Conservation (phyloP, 495 filamentous ascomycete species). For the Hyaloscypha variabilis region DNA sequence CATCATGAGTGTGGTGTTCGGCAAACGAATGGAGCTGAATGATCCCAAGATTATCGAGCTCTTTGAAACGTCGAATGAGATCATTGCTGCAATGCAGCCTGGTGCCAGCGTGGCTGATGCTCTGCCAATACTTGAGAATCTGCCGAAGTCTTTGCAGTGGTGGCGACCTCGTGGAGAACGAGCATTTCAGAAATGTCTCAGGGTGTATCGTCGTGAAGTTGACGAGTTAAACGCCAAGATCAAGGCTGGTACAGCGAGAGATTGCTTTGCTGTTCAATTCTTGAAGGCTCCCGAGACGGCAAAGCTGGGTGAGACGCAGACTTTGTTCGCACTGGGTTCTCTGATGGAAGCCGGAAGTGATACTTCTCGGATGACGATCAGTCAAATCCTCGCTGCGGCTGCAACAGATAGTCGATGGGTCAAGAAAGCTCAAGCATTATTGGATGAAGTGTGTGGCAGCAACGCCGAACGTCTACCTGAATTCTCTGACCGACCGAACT, state of each 20-base stretch:
- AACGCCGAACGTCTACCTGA: constrained; percentile 40
- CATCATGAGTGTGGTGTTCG: constrained; percentile 39
- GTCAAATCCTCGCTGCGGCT: constrained; percentile 41
- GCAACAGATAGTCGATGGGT: constrained; percentile 37
- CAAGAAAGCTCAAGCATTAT: constrained; percentile 35
- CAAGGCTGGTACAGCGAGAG: constrained; percentile 9
- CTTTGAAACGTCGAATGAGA: constrained; percentile 7
- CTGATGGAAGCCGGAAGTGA: constrained; percentile 50
- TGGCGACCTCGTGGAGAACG: constrained; percentile 43
- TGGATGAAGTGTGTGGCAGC: constrained; percentile 43
- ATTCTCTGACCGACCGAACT: constrained; percentile 25
- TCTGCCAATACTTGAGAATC: constrained; percentile 37
- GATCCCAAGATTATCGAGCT: constrained; percentile 21
- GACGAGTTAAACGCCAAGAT: background rate
- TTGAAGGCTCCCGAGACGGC: background rate
- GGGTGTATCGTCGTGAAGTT: constrained; percentile 16
- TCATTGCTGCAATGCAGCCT: constrained; percentile 1
- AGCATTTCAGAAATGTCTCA: constrained; percentile 23
- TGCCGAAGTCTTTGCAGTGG: constrained; percentile 42
- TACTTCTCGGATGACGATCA: constrained; percentile 43
- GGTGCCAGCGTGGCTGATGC: constrained; percentile 33
- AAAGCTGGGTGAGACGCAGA: constrained; percentile 39
- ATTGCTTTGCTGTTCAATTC: constrained; percentile 15
- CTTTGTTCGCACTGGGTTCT: constrained; percentile 39
- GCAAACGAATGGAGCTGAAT: constrained; percentile 22